These are phyloP conservation scores for Cicer bijugum DNA, from an alignment of 306 rosid species.

Conservation along the genomic window DNA sequence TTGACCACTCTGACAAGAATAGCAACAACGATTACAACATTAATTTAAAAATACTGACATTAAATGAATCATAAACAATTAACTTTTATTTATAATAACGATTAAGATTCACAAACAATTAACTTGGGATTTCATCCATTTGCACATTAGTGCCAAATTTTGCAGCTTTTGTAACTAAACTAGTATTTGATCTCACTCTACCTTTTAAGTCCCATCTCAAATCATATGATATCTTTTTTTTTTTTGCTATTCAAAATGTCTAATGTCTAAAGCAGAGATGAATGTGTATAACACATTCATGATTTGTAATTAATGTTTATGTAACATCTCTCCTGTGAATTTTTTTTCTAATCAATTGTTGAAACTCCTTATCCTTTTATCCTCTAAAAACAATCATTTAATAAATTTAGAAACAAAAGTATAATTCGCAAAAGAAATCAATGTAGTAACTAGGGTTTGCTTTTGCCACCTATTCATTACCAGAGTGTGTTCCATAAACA, in stretches of 20 bases:
- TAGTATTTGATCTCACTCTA: not conserved
- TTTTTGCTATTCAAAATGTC: no score
- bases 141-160: not conserved
- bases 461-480: conserved; percentile 19
- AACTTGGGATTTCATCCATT: not conserved
- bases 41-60: no score
- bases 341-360: no score
- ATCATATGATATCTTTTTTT: not conserved
- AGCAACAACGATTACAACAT: no score
- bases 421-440: conserved; percentile 18
- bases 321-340: no score
- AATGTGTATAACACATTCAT: no score
- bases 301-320: no score
- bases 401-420: not conserved
- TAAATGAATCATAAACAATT: no score
- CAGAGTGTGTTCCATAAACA: conserved; percentile 61
- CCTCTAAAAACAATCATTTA: not conserved
- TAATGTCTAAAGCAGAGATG: no score
- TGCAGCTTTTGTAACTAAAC: not conserved
- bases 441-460: not conserved
- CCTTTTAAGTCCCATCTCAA: not conserved
- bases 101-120: no score
- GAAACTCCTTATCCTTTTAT: not conserved
- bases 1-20: no score
- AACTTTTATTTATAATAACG: no score